Conservation (phyloP, 306 rosid genomes). For the Begonia fuchsioides region DNA sequence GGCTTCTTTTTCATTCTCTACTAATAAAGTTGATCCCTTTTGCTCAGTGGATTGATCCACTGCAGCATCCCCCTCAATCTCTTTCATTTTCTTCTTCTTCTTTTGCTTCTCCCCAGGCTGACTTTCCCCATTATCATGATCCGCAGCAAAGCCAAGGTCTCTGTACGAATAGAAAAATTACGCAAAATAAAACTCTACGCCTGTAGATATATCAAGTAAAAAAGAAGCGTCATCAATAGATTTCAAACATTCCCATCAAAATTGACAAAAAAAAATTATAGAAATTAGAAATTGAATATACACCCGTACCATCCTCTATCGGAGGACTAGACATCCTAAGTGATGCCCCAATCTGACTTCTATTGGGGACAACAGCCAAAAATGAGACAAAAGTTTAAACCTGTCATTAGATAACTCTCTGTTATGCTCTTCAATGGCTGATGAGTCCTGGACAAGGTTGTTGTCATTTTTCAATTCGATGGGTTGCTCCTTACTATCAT, state of each 20-base stretch:
- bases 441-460: slow-evolving; percentile 11
- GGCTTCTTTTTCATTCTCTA: slow-evolving; percentile 23
- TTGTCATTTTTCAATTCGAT: slow-evolving; percentile 18
- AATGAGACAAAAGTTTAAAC: slow-evolving; percentile 28
- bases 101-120: slow-evolving; percentile 27
- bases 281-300: too few relatives aligned
- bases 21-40: slow-evolving; percentile 16
- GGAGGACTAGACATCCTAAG: too few relatives aligned
- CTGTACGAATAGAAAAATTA: slow-evolving; percentile 13
- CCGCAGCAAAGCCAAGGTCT: slow-evolving; percentile 8
- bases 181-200: too few relatives aligned
- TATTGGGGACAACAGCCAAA: too few relatives aligned
- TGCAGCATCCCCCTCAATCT: slow-evolving; percentile 25
- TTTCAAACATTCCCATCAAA: too few relatives aligned
- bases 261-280: too few relatives aligned
- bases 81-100: slow-evolving; percentile 62
- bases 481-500: slow-evolving; percentile 19
- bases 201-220: background rate
- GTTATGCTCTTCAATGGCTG: slow-evolving; percentile 17
- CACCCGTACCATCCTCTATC: too few relatives aligned
- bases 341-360: too few relatives aligned
- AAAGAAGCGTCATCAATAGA: too few relatives aligned
- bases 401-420: slow-evolving; percentile 22
- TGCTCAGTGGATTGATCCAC: slow-evolving; percentile 23
- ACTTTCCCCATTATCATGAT: slow-evolving; percentile 10